A percentile compares a stretch with the other conserved stretches of the same genome.
phyloP scores from a whole-genome alignment of 805 yeast species.

The Ogataea degrootiae region DNA sequence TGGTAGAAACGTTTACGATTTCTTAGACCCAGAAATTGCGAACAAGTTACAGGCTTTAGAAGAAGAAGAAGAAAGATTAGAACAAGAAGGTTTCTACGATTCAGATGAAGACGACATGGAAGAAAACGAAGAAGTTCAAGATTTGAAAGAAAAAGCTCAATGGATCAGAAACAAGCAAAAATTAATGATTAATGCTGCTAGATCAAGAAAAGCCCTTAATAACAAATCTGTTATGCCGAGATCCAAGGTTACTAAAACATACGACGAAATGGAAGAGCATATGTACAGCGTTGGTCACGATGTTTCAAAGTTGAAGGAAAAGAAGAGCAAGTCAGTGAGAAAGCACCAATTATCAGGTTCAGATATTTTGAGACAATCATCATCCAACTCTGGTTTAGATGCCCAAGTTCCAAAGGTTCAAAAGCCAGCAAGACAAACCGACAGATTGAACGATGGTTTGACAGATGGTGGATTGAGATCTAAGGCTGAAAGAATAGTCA shows the following conservation, averaged over 20 bases:
- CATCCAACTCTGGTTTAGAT: slow-evolving; percentile 28
- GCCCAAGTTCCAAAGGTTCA: slow-evolving; percentile 9
- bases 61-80: slow-evolving; percentile 94
- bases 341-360: slow-evolving; percentile 56
- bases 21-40: slow-evolving; percentile 92
- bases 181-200: slow-evolving; percentile 83
- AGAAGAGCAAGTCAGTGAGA: slow-evolving; percentile 17
- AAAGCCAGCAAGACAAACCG: slow-evolving; percentile 58
- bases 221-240: slow-evolving; percentile 87
- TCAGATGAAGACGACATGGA: slow-evolving; percentile 69
- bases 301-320: slow-evolving; percentile 55
- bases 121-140: slow-evolving; percentile 56
- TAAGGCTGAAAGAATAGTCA: slow-evolving; percentile 82
- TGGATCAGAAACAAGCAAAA: slow-evolving; percentile 97
- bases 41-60: slow-evolving; percentile 91
- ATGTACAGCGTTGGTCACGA: slow-evolving; percentile 90
- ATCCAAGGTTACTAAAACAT: slow-evolving; percentile 75
- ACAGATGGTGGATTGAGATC: slow-evolving; percentile 73
- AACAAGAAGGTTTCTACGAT: slow-evolving; percentile 92
- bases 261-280: slow-evolving; percentile 79
- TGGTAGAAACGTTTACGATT: slow-evolving; percentile 96
- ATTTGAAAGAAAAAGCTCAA: slow-evolving; percentile 76
- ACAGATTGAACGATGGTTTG: slow-evolving; percentile 84
- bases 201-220: slow-evolving; percentile 81
- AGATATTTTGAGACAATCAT: slow-evolving; percentile 57